These are phyloP conservation scores for Trichothecium sympodiale DNA, from an alignment of 2,329 filamentous ascomycete genomes.

Conservation along the genomic window DNA sequence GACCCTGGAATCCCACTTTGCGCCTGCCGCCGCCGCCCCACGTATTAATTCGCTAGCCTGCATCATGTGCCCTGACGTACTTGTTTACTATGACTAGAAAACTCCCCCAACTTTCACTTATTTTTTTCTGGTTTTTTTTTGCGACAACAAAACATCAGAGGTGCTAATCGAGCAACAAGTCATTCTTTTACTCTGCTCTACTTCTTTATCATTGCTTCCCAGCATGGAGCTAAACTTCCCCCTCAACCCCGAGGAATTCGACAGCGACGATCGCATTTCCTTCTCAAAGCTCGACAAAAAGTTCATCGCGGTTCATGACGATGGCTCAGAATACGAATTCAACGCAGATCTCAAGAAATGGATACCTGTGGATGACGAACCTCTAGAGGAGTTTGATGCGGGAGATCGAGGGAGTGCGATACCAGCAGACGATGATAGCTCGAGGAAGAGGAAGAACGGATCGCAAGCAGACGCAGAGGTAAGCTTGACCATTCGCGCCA, in stretches of 20 bases:
- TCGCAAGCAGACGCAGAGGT: slow-evolving; percentile 28
- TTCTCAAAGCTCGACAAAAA: slow-evolving; percentile 76
- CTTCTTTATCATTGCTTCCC: no score
- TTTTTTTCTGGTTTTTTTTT: no score
- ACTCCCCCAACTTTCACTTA: neutral
- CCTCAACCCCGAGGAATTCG: slow-evolving; percentile 56
- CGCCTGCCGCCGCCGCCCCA: no score
- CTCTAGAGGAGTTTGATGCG: slow-evolving; percentile 16
- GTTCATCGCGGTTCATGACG: slow-evolving; percentile 73
- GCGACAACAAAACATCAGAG: no score
- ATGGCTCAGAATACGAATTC: slow-evolving; percentile 79
- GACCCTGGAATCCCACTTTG: no score
- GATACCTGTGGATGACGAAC: slow-evolving; percentile 46
- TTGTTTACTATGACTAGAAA: neutral
- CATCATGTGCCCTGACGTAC: slow-evolving; percentile 3
- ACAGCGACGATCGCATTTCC: slow-evolving; percentile 70
- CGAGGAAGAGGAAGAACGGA: slow-evolving; percentile 32
- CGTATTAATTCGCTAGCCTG: slow-evolving; percentile 9
- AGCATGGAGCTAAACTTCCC: slow-evolving; percentile 35
- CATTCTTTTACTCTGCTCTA: no score
- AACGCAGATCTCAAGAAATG: slow-evolving; percentile 61
- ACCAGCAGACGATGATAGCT: slow-evolving; percentile 13
- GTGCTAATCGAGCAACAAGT: no score
- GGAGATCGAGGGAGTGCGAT: slow-evolving; percentile 14
- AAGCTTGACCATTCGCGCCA: slow-evolving; percentile 13